Base-by-base conservation (phyloP, 176 grass and related monocot species). In the Musa beccarii region DNA sequence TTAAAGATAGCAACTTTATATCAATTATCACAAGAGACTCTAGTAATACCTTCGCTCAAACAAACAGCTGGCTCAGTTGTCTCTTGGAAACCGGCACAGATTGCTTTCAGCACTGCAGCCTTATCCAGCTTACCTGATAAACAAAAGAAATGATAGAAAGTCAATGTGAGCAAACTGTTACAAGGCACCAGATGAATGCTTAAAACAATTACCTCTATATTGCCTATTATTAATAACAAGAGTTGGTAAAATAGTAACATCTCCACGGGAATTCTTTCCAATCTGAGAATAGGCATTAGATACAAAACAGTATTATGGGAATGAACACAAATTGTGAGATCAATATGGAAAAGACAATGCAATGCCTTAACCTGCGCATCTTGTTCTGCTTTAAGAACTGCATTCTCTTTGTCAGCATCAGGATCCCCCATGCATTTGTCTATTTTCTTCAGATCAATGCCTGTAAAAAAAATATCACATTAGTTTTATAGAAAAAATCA, bases 181-280 rank as follows among this genome's bases (percentile, higher is more conserved):
- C 21, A 63, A 76, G 3, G 9, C 66, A 73, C 49, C 25, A 75
- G 9, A 75, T 70, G 17, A 52, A 11, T 51, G 19, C 17, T 69
- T 49, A 51, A 51, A 79, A 66, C 34, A 66, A 26, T 52, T 76
- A 96, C 92, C 92, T 89, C 92, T 86, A 53, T 96, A 96, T 80
- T 96, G 92, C 89, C 92, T 96, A 75, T 89, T 92, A 78, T 96
- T 96, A 76, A 96, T 96, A 49, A 96, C 92, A 12, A 96, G 89
- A 71, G 92, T 96, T 49, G 92, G 92, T 59, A 96, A 86, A 71
- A 96, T 96, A 75, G 92, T 96, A 79, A 96, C 92, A 72, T 96
- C 92, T 43, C 92, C 89, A 82, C 92, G 89, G 74, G 84, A 83
- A 11, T 89, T 84, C 73, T 96, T 96, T 24, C 92, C 92, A 82